These are phyloP conservation scores for Lizonia empirigonia DNA, from an alignment of 2,329 filamentous ascomycete species.

Conservation along the genomic window DNA sequence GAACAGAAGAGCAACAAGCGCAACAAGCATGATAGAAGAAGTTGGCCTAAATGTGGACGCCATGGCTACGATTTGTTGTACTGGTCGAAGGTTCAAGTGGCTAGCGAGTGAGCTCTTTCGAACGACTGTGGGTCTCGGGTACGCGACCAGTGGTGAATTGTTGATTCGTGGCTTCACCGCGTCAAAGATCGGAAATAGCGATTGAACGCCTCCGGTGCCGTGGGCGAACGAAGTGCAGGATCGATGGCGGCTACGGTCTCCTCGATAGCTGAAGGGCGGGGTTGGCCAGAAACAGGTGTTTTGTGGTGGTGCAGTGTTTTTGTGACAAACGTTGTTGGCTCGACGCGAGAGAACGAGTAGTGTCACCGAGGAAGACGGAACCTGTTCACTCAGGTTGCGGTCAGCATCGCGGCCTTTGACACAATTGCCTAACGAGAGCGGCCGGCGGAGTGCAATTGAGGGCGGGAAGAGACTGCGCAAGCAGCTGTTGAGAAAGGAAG, in stretches of 20 bases:
- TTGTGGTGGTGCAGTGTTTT: constrained; percentile 18
- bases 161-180: constrained; percentile 12
- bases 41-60: constrained; percentile 10
- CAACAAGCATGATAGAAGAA: constrained; percentile 25
- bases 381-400: constrained; percentile 24
- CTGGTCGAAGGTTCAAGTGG: not conserved
- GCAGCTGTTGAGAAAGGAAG: constrained; percentile 32
- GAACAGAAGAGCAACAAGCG: constrained; percentile 26
- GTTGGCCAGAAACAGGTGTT: constrained; percentile 13
- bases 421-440: constrained; percentile 19
- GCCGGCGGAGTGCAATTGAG: constrained; percentile 19
- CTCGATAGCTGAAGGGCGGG: constrained; percentile 9
- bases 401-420: constrained; percentile 30
- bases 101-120: not conserved
- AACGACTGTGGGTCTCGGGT: constrained; percentile 4
- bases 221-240: constrained; percentile 12
- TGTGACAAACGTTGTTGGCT: not conserved
- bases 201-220: constrained; percentile 32
- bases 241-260: not conserved
- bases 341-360: not conserved
- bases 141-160: constrained; percentile 14
- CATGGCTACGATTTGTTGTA: constrained; percentile 20
- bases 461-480: constrained; percentile 12
- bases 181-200: constrained; percentile 24
- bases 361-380: not conserved